phyloP scores from a whole-genome alignment of 371 early-diverging fungal species.

The Mucor mucedo region DNA sequence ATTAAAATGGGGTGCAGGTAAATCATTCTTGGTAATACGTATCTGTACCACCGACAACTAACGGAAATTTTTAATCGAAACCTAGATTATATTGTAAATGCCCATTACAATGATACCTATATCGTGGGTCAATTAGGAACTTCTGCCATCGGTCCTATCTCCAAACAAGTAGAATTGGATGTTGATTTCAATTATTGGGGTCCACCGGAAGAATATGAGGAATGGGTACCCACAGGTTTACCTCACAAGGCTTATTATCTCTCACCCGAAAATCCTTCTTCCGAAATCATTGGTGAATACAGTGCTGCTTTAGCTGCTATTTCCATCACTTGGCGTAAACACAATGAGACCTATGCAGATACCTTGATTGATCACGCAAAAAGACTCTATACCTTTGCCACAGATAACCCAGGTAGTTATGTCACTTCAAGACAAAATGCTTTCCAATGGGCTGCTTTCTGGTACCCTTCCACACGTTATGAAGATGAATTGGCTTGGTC shows the following conservation, averaged over 20 bases:
- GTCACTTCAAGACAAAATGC: slow-evolving; percentile 49
- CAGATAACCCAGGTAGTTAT: slow-evolving; percentile 54
- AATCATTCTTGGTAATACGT: background rate
- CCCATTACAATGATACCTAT: slow-evolving; percentile 55
- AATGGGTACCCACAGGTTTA: slow-evolving; percentile 57
- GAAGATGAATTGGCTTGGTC: slow-evolving; percentile 60
- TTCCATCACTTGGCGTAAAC: slow-evolving; percentile 48
- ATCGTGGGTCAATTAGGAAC: slow-evolving; percentile 62
- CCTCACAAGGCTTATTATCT: slow-evolving; percentile 55
- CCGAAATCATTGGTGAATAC: slow-evolving; percentile 61
- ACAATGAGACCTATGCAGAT: slow-evolving; percentile 54
- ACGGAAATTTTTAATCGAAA: background rate
- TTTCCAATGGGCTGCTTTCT: slow-evolving; percentile 55
- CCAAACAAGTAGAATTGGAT: slow-evolving; percentile 51
- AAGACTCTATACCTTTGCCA: slow-evolving; percentile 53
- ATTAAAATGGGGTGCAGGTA: slow-evolving; percentile 60
- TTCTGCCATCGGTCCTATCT: slow-evolving; percentile 51
- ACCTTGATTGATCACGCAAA: slow-evolving; percentile 49
- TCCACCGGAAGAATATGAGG: slow-evolving; percentile 63
- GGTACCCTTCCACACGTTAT: slow-evolving; percentile 59
- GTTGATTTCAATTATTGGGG: slow-evolving; percentile 67
- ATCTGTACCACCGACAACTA: too few species aligned
- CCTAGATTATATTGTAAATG: slow-evolving; percentile 57
- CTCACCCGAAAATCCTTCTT: slow-evolving; percentile 55
- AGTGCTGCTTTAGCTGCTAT: slow-evolving; percentile 57